Percentiles rank a stretch among this genome's conserved stretches.
phyloP scores from a whole-genome alignment of 139 green algal species.

The Micromonas pusilla region DNA sequence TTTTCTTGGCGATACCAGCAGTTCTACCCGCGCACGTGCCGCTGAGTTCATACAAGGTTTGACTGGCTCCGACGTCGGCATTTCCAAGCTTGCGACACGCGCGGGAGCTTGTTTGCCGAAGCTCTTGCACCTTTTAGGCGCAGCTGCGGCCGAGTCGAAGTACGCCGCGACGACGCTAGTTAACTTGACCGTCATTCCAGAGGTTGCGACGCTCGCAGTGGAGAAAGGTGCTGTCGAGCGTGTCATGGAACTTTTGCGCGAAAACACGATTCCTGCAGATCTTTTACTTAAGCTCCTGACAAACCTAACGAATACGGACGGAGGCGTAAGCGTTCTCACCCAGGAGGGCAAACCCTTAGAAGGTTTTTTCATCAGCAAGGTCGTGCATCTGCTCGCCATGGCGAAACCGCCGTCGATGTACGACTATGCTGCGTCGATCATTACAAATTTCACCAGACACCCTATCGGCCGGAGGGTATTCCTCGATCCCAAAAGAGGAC shows the following conservation, averaged over 20 bases:
- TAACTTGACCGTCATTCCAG: background rate
- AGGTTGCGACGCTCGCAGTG: background rate
- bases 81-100: background rate
- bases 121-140: background rate
- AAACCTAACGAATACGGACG: constrained; percentile 4
- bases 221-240: constrained; percentile 9
- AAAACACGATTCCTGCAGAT: background rate
- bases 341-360: constrained; percentile 15
- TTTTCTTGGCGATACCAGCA: background rate
- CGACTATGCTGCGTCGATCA: background rate
- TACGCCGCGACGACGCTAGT: background rate
- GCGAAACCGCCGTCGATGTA: background rate
- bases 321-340: constrained; percentile 2
- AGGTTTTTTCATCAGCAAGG: constrained; percentile 8
- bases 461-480: constrained; percentile 2
- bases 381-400: background rate
- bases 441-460: background rate
- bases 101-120: background rate
- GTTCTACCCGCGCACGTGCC: background rate
- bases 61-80: background rate
- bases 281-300: background rate
- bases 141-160: background rate
- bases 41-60: background rate
- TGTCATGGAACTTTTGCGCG: background rate
- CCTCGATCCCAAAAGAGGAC: background rate